phyloP scores from a whole-genome alignment of 2,329 filamentous ascomycete species.

The Sclerotinia sclerotiorum region DNA sequence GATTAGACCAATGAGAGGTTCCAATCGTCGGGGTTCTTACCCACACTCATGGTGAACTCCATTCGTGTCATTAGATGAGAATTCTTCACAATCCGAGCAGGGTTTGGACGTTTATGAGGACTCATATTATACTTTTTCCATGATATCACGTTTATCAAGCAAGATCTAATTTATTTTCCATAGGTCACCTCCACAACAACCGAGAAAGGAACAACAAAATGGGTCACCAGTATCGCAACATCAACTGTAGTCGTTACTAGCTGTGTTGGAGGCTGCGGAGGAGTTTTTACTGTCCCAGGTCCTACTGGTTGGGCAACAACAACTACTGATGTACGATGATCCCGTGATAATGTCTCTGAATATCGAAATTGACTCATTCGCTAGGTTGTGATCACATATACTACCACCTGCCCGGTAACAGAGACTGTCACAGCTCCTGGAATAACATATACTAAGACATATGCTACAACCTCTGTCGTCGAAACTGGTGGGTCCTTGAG shows the following conservation, averaged over 20 bases:
- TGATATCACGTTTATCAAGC: not conserved
- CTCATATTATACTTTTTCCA: not conserved
- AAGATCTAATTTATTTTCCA: not conserved
- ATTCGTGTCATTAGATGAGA: not conserved
- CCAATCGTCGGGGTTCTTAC: not conserved
- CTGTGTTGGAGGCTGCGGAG: slow-evolving; percentile 20
- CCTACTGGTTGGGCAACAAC: slow-evolving; percentile 20
- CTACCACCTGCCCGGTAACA: slow-evolving; percentile 13
- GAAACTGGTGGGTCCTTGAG: slow-evolving; percentile 30
- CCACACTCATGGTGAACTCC: not conserved
- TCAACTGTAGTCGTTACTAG: slow-evolving; percentile 17
- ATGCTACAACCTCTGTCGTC: slow-evolving; percentile 47
- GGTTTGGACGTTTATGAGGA: not conserved
- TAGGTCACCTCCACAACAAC: slow-evolving; percentile 19
- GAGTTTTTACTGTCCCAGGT: slow-evolving; percentile 21
- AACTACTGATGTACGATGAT: slow-evolving; percentile 20
- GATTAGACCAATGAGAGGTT: not conserved
- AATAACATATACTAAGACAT: slow-evolving; percentile 44
- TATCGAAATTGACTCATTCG: not conserved
- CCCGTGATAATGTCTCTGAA: not conserved
- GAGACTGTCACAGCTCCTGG: slow-evolving; percentile 32
- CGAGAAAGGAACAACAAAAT: slow-evolving; percentile 6
- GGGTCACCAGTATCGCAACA: slow-evolving; percentile 13
- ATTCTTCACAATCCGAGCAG: too few species aligned
- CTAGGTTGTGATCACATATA: slow-evolving; percentile 23